phyloP scores from a whole-genome alignment of 768 basidiomycete genomes.

The Sporobolomyces roseus region DNA sequence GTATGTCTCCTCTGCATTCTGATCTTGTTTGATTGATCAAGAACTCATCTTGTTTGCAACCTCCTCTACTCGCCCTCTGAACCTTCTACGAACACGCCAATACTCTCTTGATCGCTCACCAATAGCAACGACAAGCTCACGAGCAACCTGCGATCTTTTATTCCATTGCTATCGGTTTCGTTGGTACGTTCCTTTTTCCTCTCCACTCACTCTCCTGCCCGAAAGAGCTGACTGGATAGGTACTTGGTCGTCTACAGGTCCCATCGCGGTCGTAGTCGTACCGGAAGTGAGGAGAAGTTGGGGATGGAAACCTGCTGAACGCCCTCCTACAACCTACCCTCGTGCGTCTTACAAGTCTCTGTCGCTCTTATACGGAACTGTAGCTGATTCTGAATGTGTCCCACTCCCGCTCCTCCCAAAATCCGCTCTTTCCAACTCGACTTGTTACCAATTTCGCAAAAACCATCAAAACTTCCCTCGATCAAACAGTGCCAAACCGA shows the following conservation, averaged over 20 bases:
- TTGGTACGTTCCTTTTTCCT: constrained; percentile 23
- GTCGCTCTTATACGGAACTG: background rate
- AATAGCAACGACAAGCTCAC: constrained; percentile 41
- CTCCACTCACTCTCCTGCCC: background rate
- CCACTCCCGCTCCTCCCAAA: too few relatives aligned
- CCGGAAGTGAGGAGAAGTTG: constrained; percentile 43
- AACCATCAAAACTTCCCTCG: too few relatives aligned
- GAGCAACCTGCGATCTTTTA: constrained; percentile 42
- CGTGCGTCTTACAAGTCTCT: constrained; percentile 21
- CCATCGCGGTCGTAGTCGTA: constrained; percentile 41
- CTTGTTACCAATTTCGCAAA: too few relatives aligned
- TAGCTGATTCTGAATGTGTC: background rate
- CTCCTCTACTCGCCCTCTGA: background rate
- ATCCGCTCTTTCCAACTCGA: too few relatives aligned
- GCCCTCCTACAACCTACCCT: constrained; percentile 44
- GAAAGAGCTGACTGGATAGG: background rate
- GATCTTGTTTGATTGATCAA: constrained; percentile 1
- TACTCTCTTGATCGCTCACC: background rate
- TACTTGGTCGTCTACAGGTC: constrained; percentile 26
- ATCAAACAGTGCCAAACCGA: constrained; percentile 41
- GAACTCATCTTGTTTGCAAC: background rate
- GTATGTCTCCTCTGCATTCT: constrained; percentile 5
- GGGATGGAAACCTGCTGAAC: constrained; percentile 41
- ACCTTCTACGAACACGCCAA: too few relatives aligned
- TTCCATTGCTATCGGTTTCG: constrained; percentile 29